phyloP scores from a whole-genome alignment of 345 rosid genomes.

The Theobroma cacao region DNA sequence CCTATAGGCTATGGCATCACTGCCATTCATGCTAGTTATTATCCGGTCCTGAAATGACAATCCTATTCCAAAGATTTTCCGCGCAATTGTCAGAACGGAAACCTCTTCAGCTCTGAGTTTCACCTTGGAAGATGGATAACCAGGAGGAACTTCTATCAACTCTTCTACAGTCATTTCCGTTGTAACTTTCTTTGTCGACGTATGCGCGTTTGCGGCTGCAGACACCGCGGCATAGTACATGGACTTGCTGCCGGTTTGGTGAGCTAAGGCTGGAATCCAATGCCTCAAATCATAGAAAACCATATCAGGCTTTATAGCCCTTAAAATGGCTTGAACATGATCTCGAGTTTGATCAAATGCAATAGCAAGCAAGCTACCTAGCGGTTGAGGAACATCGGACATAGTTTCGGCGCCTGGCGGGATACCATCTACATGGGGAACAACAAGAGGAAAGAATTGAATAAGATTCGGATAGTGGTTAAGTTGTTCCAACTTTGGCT shows the following conservation, averaged over 20 bases:
- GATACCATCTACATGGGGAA: constrained; percentile 44
- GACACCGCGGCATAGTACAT: constrained; percentile 8
- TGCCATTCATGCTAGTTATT: constrained; percentile 16
- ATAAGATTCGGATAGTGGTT: constrained; percentile 41
- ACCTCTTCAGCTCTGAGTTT: constrained; percentile 12
- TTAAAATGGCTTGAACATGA: constrained; percentile 22
- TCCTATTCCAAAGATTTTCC: not conserved
- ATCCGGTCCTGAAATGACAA: constrained; percentile 9
- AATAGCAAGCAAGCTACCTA: not conserved
- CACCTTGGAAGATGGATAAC: constrained; percentile 30
- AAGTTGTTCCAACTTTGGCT: constrained; percentile 26
- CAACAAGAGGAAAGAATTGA: constrained; percentile 28
- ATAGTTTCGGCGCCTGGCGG: constrained; percentile 17
- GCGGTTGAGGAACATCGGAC: constrained; percentile 1
- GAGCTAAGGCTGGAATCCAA: constrained; percentile 27
- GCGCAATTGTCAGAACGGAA: not conserved
- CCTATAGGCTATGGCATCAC: constrained; percentile 38
- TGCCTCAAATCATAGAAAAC: constrained; percentile 22
- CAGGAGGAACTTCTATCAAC: constrained; percentile 19
- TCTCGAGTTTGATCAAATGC: constrained; percentile 13
- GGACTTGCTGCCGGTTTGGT: constrained; percentile 3
- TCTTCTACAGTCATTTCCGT: not conserved
- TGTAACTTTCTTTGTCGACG: not conserved
- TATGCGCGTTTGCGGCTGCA: not conserved
- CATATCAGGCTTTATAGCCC: constrained; percentile 17